Evolutionary conservation across 2,329 filamentous ascomycete species (phyloP).

Genomic region (Akanthomyces dipterigenus): DNA sequence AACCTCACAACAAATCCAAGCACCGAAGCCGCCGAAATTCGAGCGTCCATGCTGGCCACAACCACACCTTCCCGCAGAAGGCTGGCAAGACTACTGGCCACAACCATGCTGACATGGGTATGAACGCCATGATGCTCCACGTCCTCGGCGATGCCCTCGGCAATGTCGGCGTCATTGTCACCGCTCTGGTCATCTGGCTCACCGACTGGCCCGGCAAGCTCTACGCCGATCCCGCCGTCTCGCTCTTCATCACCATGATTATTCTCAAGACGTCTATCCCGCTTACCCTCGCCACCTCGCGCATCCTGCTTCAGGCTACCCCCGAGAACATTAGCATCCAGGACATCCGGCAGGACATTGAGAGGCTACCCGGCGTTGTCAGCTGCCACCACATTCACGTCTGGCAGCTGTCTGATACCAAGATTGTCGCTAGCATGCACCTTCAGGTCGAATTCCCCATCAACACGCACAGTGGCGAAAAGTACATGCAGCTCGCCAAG

Average conservation of each 20-base stretch:
- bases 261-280: slow-evolving; percentile 70
- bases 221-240: slow-evolving; percentile 89
- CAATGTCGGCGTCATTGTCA: slow-evolving; percentile 78
- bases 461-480: slow-evolving; percentile 66
- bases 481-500: slow-evolving; percentile 86
- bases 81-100: slow-evolving; percentile 58
- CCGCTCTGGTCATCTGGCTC: slow-evolving; percentile 85
- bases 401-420: slow-evolving; percentile 94
- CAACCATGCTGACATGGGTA: slow-evolving; percentile 84
- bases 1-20: slow-evolving; percentile 18
- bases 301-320: slow-evolving; percentile 90
- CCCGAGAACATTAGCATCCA: slow-evolving; percentile 82
- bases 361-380: slow-evolving; percentile 73
- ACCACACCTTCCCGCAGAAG: slow-evolving; percentile 70
- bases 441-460: slow-evolving; percentile 89
- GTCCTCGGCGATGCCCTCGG: slow-evolving; percentile 78
- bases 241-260: slow-evolving; percentile 83
- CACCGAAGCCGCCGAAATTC: slow-evolving; percentile 39
- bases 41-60: slow-evolving; percentile 62
- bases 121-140: slow-evolving; percentile 76
- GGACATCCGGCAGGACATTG: slow-evolving; percentile 88
- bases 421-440: slow-evolving; percentile 87
- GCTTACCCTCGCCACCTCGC: slow-evolving; percentile 70
- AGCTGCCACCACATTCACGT: slow-evolving; percentile 95
- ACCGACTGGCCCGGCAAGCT: slow-evolving; percentile 73